Conservation (phyloP, 1,284 basidiomycete species). For the Rhizoctonia solani region DNA sequence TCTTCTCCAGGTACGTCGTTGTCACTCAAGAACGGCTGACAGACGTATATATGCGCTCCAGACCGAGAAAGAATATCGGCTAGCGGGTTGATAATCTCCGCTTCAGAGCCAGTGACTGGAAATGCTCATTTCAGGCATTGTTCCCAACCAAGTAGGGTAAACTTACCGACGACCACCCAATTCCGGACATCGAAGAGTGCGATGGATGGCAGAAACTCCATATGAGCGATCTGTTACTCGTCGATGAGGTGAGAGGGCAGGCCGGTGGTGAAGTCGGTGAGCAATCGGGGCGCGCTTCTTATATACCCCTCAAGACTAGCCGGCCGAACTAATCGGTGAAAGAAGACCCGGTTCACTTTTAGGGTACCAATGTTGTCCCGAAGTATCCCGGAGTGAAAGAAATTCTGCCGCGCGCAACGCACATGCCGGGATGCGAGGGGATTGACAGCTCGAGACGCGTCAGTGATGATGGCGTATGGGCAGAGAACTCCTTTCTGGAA, state of each 20-base stretch:
- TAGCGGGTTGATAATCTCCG: conserved; percentile 19
- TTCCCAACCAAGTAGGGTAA: not conserved
- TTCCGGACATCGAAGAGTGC: conserved; percentile 17
- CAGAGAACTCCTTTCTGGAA: conserved; percentile 14
- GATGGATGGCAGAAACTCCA: not conserved
- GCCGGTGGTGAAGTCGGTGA: not conserved
- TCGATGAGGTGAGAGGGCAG: not conserved
- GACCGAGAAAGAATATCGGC: conserved; percentile 9
- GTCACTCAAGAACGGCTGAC: conserved; percentile 29
- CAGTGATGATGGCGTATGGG: not conserved
- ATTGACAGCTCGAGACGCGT: too few species aligned
- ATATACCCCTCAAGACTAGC: not conserved
- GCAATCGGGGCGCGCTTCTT: not conserved
- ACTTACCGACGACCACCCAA: conserved; percentile 29
- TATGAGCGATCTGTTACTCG: too few species aligned
- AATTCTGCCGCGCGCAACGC: not conserved
- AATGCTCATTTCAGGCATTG: not conserved
- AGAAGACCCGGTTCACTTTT: conserved; percentile 5
- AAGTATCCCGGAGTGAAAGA: conserved; percentile 7
- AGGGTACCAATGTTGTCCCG: not conserved
- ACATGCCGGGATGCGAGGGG: too few species aligned
- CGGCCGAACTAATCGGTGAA: conserved; percentile 19
- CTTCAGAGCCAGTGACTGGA: conserved; percentile 21
- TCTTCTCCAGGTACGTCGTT: conserved; percentile 25
- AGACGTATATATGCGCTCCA: conserved; percentile 24